Conservation (phyloP, 495 filamentous ascomycete species). For the Entonaema liquescens region DNA sequence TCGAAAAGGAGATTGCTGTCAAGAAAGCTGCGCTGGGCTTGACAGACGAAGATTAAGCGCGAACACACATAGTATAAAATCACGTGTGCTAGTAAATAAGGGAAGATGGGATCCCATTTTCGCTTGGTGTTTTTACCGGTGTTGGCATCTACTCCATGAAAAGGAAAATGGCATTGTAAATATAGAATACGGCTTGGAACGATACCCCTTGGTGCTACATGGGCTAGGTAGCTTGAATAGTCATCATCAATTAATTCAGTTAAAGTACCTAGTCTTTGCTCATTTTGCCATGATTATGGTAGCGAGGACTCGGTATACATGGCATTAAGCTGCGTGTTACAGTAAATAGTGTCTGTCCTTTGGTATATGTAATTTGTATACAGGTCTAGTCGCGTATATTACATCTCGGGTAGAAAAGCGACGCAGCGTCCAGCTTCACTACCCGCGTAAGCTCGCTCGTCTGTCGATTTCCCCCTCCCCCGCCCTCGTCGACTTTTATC, state of each 20-base stretch:
- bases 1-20: conserved; percentile 65
- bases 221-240: not conserved
- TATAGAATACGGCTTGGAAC: conserved; percentile 1
- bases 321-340: not conserved
- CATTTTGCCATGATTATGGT: not conserved
- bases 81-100: not conserved
- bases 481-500: not conserved
- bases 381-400: conserved; percentile 22
- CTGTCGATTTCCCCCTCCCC: not conserved
- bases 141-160: not conserved
- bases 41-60: conserved; percentile 52
- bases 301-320: not conserved
- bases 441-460: not conserved
- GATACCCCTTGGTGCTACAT: conserved; percentile 19
- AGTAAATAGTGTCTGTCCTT: not conserved
- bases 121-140: not conserved
- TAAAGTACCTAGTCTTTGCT: not conserved
- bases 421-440: not conserved
- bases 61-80: not conserved
- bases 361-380: conserved; percentile 17
- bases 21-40: conserved; percentile 64
- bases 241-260: not conserved
- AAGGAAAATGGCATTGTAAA: not conserved
- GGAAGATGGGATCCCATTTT: not conserved
- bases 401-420: conserved; percentile 17